phyloP scores from a whole-genome alignment of 2,329 filamentous ascomycete species.

The Teratosphaeria epicoccoides region DNA sequence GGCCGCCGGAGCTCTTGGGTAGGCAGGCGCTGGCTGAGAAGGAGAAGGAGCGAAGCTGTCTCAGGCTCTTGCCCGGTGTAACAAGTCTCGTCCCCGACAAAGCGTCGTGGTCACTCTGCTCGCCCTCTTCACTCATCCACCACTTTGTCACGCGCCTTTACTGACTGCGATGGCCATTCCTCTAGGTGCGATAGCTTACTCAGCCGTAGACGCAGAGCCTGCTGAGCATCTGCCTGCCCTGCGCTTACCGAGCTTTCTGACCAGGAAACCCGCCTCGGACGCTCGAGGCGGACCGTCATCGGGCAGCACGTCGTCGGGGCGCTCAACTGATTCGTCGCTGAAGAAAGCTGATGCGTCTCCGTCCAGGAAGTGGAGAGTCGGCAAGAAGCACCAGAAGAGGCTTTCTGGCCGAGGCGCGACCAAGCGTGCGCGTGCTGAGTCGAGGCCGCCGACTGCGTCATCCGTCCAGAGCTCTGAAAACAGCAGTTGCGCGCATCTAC shows the following conservation, averaged over 20 bases:
- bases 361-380: constrained; percentile 5
- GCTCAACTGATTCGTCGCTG: background rate
- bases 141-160: no score
- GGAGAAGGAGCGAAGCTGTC: background rate
- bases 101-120: background rate
- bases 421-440: constrained; percentile 6
- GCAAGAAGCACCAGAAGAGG: constrained; percentile 11
- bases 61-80: background rate
- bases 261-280: background rate
- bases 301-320: constrained; percentile 1
- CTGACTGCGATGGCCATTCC: constrained; percentile 12
- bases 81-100: background rate
- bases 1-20: background rate
- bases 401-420: constrained; percentile 8
- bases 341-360: constrained; percentile 3
- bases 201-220: background rate
- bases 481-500: background rate
- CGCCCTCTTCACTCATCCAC: no score
- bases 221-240: background rate
- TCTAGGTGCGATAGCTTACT: constrained; percentile 9
- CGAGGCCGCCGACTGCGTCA: background rate
- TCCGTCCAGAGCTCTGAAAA: background rate
- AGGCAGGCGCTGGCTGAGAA: background rate
- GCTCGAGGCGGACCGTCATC: background rate
- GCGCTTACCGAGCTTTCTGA: background rate